Evolutionary conservation across 2,329 filamentous ascomycete species (phyloP).

Genomic region (Phyllosticta paracitricarpa): DNA sequence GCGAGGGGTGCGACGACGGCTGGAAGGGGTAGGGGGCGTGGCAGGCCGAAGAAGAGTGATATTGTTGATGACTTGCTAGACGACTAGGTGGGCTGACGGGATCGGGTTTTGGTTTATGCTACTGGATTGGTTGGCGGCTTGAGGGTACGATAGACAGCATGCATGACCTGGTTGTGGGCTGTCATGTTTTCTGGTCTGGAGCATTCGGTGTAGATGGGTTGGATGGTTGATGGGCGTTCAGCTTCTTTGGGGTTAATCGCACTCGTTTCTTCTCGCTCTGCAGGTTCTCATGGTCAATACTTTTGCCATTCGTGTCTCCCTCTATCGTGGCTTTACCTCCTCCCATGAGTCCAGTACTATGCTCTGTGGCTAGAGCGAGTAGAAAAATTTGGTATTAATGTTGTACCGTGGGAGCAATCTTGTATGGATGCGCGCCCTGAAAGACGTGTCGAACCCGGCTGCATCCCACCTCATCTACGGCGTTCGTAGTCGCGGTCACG

Average conservation of each 20-base stretch:
- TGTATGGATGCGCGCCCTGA: no score
- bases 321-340: no score
- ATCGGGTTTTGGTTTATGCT: neutral
- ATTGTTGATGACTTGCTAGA: constrained; percentile 9
- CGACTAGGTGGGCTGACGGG: neutral
- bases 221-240: no score
- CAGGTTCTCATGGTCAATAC: no score
- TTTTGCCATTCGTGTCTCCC: no score
- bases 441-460: no score
- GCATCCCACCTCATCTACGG: constrained; percentile 13
- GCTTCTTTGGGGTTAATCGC: no score
- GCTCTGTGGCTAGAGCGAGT: no score
- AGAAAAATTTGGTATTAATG: no score
- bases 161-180: neutral
- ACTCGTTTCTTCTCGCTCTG: no score
- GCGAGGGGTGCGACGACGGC: neutral
- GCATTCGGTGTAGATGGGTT: neutral
- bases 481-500: constrained; percentile 25
- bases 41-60: constrained; percentile 6
- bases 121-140: neutral
- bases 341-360: no score
- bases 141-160: neutral
- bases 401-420: no score
- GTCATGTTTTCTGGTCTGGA: neutral
- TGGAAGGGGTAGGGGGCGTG: neutral